Conservation (phyloP, 192 early-diverging fungal genomes). For the Chytriomyces sp. region DNA sequence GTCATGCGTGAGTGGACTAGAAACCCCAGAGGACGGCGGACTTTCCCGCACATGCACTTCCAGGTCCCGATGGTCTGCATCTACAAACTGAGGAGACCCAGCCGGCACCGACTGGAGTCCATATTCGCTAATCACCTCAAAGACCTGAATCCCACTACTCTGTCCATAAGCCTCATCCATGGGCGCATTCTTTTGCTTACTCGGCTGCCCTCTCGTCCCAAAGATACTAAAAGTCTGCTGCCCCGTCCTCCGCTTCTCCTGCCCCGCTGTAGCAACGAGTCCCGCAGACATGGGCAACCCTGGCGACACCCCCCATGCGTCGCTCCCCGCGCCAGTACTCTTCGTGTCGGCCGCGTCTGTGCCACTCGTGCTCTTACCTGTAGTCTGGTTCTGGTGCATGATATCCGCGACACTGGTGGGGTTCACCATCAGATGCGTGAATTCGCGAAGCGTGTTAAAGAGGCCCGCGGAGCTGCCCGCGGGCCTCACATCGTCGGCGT, state of each 20-base stretch:
- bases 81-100: not conserved
- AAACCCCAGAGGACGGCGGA: not conserved
- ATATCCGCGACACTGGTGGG: not conserved
- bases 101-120: not conserved
- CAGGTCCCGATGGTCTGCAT: not conserved
- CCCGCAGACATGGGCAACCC: not conserved
- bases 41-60: too few species aligned
- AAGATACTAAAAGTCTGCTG: not conserved
- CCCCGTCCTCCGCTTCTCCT: not conserved
- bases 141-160: not conserved
- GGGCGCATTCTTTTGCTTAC: not conserved
- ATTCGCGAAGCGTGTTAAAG: not conserved
- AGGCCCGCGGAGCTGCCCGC: not conserved
- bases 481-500: not conserved
- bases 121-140: not conserved
- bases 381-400: not conserved
- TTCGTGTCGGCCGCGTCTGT: too few species aligned
- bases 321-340: not conserved
- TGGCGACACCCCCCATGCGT: not conserved
- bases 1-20: not conserved
- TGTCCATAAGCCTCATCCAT: not conserved
- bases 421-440: not conserved
- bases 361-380: not conserved
- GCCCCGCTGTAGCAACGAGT: not conserved
- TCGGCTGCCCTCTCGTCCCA: not conserved